Conservation (phyloP, 2,329 filamentous ascomycete genomes). For the Fusarium sublunatum region DNA sequence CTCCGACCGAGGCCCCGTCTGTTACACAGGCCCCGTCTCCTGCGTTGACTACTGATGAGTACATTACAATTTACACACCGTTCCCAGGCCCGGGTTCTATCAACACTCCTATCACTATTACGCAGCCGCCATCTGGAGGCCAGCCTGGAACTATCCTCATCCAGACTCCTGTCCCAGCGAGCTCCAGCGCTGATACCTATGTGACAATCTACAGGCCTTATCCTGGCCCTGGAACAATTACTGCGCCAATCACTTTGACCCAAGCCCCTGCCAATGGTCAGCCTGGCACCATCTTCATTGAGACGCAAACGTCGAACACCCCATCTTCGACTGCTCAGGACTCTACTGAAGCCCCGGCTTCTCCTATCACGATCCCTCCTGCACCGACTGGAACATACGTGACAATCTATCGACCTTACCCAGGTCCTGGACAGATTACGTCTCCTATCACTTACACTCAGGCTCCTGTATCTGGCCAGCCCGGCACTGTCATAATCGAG, state of each 20-base stretch:
- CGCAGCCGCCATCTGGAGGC: conserved; percentile 18
- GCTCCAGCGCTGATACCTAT: conserved; percentile 22
- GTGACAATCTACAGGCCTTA: conserved; percentile 35
- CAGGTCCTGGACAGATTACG: conserved; percentile 25
- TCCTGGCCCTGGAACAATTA: conserved; percentile 30
- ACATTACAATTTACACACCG: conserved; percentile 34
- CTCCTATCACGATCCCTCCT: conserved; percentile 27
- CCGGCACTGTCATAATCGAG: conserved; percentile 34
- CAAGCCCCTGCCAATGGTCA: conserved; percentile 29
- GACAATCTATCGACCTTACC: conserved; percentile 30
- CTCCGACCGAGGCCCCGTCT: not conserved
- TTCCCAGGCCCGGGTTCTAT: conserved; percentile 30
- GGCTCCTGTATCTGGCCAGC: conserved; percentile 21
- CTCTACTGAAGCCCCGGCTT: not conserved
- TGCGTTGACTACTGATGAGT: conserved; percentile 16
- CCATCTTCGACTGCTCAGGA: not conserved
- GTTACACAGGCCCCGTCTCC: not conserved
- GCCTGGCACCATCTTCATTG: conserved; percentile 35
- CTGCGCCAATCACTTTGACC: conserved; percentile 33
- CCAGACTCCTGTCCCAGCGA: conserved; percentile 28
- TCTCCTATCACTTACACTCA: conserved; percentile 26
- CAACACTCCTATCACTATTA: conserved; percentile 27
- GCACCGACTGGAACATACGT: conserved; percentile 28
- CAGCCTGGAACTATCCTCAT: conserved; percentile 33
- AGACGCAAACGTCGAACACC: conserved; percentile 20